Percentiles rank a stretch among this genome's conserved stretches.
Evolutionary conservation across 164 flowering plant species (phyloP).

Genomic region (Annona cherimola): DNA sequence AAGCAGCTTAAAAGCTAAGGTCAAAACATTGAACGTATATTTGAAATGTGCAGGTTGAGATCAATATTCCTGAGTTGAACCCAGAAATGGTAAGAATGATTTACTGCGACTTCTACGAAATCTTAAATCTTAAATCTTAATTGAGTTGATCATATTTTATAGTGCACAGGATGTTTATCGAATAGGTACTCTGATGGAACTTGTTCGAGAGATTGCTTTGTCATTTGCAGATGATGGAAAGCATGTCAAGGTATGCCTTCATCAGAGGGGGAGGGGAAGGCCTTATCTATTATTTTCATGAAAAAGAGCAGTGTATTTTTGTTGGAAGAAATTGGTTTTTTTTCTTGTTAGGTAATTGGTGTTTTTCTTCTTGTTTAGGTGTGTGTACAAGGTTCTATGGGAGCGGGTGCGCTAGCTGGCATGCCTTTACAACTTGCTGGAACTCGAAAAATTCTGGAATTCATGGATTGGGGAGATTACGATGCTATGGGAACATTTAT

Average conservation of each 20-base stretch:
- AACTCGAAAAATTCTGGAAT: conserved; percentile 74
- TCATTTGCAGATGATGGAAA: conserved; percentile 97
- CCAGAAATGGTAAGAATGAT: conserved; percentile 71
- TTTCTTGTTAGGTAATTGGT: no score
- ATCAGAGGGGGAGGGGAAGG: conserved; percentile 2
- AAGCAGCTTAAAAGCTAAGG: conserved; percentile 1
- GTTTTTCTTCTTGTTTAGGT: conserved; percentile 40
- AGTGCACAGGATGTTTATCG: conserved; percentile 87
- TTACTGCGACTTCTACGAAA: conserved; percentile 3
- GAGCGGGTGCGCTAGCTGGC: conserved; percentile 89
- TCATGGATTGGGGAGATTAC: conserved; percentile 97
- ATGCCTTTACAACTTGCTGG: conserved; percentile 99
- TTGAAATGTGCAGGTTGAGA: conserved; percentile 60
- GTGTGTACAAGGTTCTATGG: conserved; percentile 99
- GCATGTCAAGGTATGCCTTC: conserved; percentile 62
- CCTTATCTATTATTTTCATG: neutral
- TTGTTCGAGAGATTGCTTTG: conserved; percentile 73
- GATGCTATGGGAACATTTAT: conserved; percentile 77
- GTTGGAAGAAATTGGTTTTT: no score
- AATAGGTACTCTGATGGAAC: conserved; percentile 97
- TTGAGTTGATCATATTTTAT: conserved; percentile 16
- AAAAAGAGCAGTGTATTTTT: neutral
- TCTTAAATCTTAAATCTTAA: no score
- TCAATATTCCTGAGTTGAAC: conserved; percentile 83
- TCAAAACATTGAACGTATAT: neutral